Evolutionary conservation across 106 monocot species (phyloP).

Genomic region (Allium fistulosum): DNA sequence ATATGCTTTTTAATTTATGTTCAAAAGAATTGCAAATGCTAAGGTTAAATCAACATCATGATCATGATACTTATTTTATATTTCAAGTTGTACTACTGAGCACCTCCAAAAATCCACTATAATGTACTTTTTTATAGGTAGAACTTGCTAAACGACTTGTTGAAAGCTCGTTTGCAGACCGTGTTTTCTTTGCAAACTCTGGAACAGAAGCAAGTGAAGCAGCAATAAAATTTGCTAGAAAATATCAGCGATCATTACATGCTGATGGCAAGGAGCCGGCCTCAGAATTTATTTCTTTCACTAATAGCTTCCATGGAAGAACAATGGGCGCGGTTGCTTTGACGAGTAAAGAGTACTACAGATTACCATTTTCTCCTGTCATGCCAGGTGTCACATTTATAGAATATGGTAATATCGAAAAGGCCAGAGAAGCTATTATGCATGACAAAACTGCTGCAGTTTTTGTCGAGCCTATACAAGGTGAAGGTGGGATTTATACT

Average conservation of each 20-base stretch:
- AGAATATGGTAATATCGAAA: slow-evolving; percentile 78
- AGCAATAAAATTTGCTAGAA: slow-evolving; percentile 89
- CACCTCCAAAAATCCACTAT: not conserved
- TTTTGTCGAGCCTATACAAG: slow-evolving; percentile 96
- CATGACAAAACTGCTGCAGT: slow-evolving; percentile 77
- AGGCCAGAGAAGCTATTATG: slow-evolving; percentile 31
- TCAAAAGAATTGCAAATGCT: not conserved
- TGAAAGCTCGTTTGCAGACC: slow-evolving; percentile 81
- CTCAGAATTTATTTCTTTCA: slow-evolving; percentile 79
- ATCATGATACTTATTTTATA: not conserved
- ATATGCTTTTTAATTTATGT: not conserved
- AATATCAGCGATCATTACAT: slow-evolving; percentile 49
- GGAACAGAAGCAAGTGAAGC: slow-evolving; percentile 99
- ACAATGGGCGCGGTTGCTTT: slow-evolving; percentile 87
- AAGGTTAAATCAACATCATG: not conserved
- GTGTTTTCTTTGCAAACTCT: slow-evolving; percentile 85
- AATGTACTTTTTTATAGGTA: slow-evolving; percentile 31
- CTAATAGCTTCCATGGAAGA: slow-evolving; percentile 86
- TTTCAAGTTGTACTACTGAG: not conserved
- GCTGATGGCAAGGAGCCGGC: slow-evolving; percentile 24
- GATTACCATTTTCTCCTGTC: slow-evolving; percentile 77
- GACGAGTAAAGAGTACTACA: slow-evolving; percentile 85
- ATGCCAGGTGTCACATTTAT: slow-evolving; percentile 91
- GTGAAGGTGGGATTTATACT: slow-evolving; percentile 92
- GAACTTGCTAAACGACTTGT: slow-evolving; percentile 67